These are phyloP conservation scores for Nicotiana undulata DNA, from an alignment of 257 asterid species.

Conservation along the genomic window DNA sequence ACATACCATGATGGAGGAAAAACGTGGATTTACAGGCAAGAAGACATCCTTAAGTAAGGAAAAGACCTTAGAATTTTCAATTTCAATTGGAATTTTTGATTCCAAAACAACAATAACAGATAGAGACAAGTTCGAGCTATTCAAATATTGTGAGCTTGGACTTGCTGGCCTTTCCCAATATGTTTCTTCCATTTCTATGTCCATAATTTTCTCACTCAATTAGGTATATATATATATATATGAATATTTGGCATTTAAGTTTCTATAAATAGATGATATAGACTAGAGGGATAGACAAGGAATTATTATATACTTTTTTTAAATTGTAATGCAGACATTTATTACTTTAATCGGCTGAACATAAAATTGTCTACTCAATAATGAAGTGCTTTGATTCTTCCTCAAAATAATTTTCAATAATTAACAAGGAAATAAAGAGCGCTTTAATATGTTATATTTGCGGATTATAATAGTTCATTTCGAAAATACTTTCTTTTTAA, in stretches of 20 bases:
- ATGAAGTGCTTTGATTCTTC: not conserved
- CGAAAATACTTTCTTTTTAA: too few relatives aligned
- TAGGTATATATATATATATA: not conserved
- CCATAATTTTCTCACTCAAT: not conserved
- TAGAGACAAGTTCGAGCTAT: conserved; percentile 17
- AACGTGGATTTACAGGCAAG: conserved; percentile 19
- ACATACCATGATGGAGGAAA: conserved; percentile 30
- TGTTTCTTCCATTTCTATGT: not conserved
- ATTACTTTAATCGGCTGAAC: not conserved
- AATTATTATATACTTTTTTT: not conserved
- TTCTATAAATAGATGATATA: not conserved
- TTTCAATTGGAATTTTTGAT: conserved; percentile 7
- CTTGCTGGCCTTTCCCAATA: conserved; percentile 7
- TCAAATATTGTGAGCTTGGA: conserved; percentile 16
- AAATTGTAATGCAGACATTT: not conserved
- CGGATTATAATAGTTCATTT: too few relatives aligned
- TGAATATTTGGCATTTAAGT: not conserved
- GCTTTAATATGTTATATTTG: too few relatives aligned
- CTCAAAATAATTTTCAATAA: too few relatives aligned
- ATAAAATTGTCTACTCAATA: not conserved
- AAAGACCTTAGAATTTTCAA: not conserved
- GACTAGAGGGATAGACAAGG: not conserved
- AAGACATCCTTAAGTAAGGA: conserved; percentile 2
- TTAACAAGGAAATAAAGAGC: too few relatives aligned
- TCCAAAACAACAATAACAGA: conserved; percentile 16